Base-by-base conservation (phyloP, 225 moss, liverwort and hornwort genomes). In the Polytrichum formosum region DNA sequence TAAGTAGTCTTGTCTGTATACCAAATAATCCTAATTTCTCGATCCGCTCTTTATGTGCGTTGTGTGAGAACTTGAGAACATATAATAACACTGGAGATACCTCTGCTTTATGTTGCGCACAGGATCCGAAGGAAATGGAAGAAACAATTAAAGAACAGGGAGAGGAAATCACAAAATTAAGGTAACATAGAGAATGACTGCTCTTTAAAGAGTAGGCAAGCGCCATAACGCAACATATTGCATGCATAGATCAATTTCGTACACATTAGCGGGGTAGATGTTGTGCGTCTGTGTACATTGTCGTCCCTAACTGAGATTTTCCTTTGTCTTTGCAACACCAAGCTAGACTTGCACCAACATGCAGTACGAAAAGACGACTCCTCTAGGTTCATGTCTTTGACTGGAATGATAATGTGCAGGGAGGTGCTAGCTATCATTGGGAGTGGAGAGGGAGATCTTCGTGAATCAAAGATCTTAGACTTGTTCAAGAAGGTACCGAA, bases 401-500 rank as follows among this genome's bases (percentile, higher is more conserved):
- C 67, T 46, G 10, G 1, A 16, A 53, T 64, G 0, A 6, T 5
- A 0, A 3, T 31, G 56, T 71, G 55, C 67, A 97, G 94, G 68
- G 92, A 91, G 65, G 82, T 91, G 28, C 26, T 97, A 66, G 83
- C 88, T 68, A 87, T 87, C 18, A 92, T 97, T 37, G 97, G 91
- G 71, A 90, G 90, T 59, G 97, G 92, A 18, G 85, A 94, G n/a
- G 97, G 97, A 69, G 93, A 97, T 67, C 70, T 92, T 29, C 79
- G 92, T 70, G 97, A 97, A 69, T 79, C 84, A 22, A 97, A 97
- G 72, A 91, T 94, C 63, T 75, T 94, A 63, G 94, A 97, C 8
- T 63, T 97, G 16, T 92, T 78, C 65, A 94, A 94, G 74, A 97
- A 97, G 93, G 96, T 92, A 71, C 4, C 9, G 4, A 18, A 53